Evolutionary conservation across 2,329 filamentous ascomycete genomes (phyloP), one percentile per base, ranked within the genome.

Genomic region (Claviceps sp.): DNA sequence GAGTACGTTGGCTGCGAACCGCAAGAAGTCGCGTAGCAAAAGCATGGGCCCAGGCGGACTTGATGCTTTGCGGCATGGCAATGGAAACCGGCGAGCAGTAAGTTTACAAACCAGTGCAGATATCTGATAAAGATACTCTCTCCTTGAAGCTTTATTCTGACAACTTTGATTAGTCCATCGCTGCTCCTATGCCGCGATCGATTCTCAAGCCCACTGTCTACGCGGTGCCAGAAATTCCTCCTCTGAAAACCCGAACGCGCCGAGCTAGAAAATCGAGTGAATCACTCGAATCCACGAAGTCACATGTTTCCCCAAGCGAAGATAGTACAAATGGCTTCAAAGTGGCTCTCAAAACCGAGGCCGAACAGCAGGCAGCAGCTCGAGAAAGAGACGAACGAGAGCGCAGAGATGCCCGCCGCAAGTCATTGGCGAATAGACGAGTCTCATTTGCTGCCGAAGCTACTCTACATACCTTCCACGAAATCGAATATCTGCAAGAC

Each of bases 371-470:
- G 60, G 80, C 81, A 11, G 82, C 83, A 2, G 81, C 81, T 8
- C 75, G 79, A 54, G 83, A 87, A 60, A 76, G 81, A 23, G 84
- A 87, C 57, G 84, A 86, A 55, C 76, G 78, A 43, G 83, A 91
- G 59, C 79, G 89, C 51, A 79, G 89, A 59, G 93, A 95, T 65
- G 90, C 88, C 45, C 83, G 93, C 56, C 80, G 93, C 59, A 97
- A 97, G 66, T 96, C 90, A 17, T 77, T 95, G 52, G 89, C 91
- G 47, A 95, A 93, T 65, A 82, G 93, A 61, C 82, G 93, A 62
- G 93, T 98, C 37, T 97, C 91, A 0, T 98, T 98, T 67, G 93
- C 93, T 4, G 93, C 93, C 1, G 93, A 98, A 69, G 93, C 93
- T 13, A 98, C 93, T 3, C 76, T 98, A 38, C 93, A 98, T 65